A percentile compares a stretch with the other conserved stretches of the same genome.
Evolutionary conservation across 148 eudicot genomes (phyloP).

Genomic region (Persicaria tinctoria): DNA sequence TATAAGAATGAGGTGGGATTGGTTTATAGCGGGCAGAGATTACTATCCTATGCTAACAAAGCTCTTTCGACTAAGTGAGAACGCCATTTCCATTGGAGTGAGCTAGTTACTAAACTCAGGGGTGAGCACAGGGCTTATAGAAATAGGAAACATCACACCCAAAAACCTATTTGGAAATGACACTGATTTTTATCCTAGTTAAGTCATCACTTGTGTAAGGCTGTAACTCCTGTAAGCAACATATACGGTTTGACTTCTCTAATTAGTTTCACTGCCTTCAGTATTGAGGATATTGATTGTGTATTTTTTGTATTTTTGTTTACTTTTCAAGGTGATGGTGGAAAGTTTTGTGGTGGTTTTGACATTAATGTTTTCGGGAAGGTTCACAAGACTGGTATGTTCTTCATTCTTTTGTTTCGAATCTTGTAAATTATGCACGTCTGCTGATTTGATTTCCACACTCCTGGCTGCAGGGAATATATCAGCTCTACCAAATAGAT

Average conservation of each 20-base stretch:
- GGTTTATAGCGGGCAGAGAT: not conserved
- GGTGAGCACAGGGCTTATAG: too few species aligned
- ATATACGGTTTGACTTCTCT: not conserved
- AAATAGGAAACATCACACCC: too few species aligned
- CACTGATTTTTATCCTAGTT: not conserved
- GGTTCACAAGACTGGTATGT: constrained; percentile 77
- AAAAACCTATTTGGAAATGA: not conserved
- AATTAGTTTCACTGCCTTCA: not conserved
- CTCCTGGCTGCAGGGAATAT: constrained; percentile 49
- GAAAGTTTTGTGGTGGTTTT: constrained; percentile 81
- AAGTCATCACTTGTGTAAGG: not conserved
- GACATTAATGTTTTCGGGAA: constrained; percentile 71
- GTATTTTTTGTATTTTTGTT: not conserved
- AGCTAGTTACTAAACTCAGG: too few species aligned
- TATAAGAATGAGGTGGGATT: not conserved
- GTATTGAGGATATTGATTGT: not conserved
- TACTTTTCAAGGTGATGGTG: constrained; percentile 53
- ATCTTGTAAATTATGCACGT: not conserved
- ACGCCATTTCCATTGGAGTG: too few species aligned
- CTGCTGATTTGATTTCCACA: not conserved
- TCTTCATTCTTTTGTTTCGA: not conserved
- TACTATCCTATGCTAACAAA: not conserved
- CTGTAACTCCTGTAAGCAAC: not conserved
- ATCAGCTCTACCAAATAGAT: constrained; percentile 52
- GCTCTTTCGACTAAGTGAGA: too few species aligned